These are phyloP conservation scores for Fraxinus ornus DNA, from an alignment of 305 asterid genomes.

Conservation along the genomic window DNA sequence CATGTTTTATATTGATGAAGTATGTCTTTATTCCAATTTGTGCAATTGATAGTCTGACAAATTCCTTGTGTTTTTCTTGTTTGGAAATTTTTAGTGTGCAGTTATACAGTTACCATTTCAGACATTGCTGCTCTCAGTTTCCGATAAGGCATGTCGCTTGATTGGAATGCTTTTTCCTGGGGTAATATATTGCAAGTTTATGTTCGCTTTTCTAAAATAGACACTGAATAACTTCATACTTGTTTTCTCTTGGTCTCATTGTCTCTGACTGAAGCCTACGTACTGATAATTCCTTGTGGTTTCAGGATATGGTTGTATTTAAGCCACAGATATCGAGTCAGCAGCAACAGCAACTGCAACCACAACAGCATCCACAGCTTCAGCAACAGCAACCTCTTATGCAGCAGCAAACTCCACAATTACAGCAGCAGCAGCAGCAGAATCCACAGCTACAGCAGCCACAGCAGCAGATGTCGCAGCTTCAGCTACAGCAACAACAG, in stretches of 20 bases:
- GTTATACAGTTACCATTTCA: slow-evolving; percentile 96
- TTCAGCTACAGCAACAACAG: not conserved
- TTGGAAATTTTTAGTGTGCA: slow-evolving; percentile 62
- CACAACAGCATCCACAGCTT: slow-evolving; percentile 19
- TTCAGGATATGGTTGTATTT: slow-evolving; percentile 80
- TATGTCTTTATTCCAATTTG: not conserved
- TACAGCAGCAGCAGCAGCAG: slow-evolving; percentile 27
- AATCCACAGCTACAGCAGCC: slow-evolving; percentile 17
- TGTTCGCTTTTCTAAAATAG: not conserved
- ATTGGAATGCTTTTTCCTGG: slow-evolving; percentile 99
- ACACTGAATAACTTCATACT: not conserved
- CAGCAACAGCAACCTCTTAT: slow-evolving; percentile 32
- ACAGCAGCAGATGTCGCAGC: slow-evolving; percentile 32
- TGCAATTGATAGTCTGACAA: not conserved
- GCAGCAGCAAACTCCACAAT: slow-evolving; percentile 12
- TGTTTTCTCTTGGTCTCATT: not conserved
- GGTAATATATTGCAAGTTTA: slow-evolving; percentile 40
- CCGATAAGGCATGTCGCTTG: slow-evolving; percentile 90
- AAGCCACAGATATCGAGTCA: slow-evolving; percentile 77
- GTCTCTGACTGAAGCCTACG: not conserved
- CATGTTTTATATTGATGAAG: not conserved
- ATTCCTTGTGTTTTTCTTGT: not conserved
- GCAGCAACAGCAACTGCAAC: slow-evolving; percentile 45
- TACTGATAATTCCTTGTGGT: not conserved
- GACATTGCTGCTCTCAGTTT: slow-evolving; percentile 87